Base-by-base conservation (phyloP, 2,329 filamentous ascomycete genomes). In the Colletotrichum costaricense region DNA sequence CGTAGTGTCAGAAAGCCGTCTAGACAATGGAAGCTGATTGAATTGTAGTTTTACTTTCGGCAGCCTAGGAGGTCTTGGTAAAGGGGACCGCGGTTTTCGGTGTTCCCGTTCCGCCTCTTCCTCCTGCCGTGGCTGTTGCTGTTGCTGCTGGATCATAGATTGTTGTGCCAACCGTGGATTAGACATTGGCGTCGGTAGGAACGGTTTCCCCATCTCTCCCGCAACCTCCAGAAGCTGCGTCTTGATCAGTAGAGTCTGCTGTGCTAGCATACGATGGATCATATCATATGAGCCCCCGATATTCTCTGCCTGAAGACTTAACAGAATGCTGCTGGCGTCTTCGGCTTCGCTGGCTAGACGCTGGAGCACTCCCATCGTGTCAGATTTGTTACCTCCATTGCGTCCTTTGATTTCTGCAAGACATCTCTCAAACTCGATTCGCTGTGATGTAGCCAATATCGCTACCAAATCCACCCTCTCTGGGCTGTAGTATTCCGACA, bases 371-470 rank as follows among this genome's bases (percentile, higher is more conserved):
- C 59, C n/a, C 4, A 46, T 28, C 22, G 60, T 67, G 5, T 64
- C 46, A 22, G 54, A 9, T 11, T 9, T 42, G 4, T 11, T 55
- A 33, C 11, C 70, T 60, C 16, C 42, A 9, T 42, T 58, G 24
- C 63, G 66, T 5, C 12, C 24, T 6, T 24, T 24, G n/a, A 65
- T 42, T n/a, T 59, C 59, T 12, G 70, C 42, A n/a, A 52, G 49
- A 14, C 28, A 22, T 24, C 70, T 70, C 22, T 69, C 70, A 54
- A 70, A 60, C 33, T 65, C 66, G 46, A 73, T 19, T 42, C 54
- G 19, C 11, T 46, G 33, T 8, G 60, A 70, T 56, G n/a, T 60
- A 3, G 60, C 42, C 19, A 60, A 35, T 28, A 59, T 26, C 14
- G 52, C 24, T 26, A 73, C 14, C n/a, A 64, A 12, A 26, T 38